Evolutionary conservation across 371 early-diverging fungal genomes (phyloP).

Genomic region (Coemansia sp.): DNA sequence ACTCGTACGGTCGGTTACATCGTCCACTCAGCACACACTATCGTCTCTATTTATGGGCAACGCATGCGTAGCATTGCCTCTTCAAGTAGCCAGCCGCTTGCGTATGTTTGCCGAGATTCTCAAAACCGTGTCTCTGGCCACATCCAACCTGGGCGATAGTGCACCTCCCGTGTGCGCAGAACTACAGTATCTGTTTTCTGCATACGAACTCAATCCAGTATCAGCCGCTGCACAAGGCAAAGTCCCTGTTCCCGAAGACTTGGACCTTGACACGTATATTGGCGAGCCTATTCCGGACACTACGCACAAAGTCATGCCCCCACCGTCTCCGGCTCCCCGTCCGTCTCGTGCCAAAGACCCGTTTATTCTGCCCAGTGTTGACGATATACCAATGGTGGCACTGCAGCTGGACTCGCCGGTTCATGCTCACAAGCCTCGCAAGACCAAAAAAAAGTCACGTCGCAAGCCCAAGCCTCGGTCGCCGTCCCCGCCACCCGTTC

Average conservation of each 20-base stretch:
- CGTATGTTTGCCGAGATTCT: slow-evolving; percentile 28
- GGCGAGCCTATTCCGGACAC: slow-evolving; percentile 68
- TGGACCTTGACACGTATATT: slow-evolving; percentile 85
- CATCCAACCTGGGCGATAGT: slow-evolving; percentile 24
- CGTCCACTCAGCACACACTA: slow-evolving; percentile 17
- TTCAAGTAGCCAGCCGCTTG: slow-evolving; percentile 46
- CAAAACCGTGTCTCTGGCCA: slow-evolving; percentile 23
- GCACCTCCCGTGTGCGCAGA: slow-evolving; percentile 53
- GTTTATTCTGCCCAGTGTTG: slow-evolving; percentile 74
- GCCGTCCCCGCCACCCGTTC: slow-evolving; percentile 28
- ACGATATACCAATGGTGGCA: slow-evolving; percentile 79
- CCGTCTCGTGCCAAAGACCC: slow-evolving; percentile 58
- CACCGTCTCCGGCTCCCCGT: slow-evolving; percentile 43
- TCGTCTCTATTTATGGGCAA: background rate
- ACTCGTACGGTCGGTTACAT: slow-evolving; percentile 28
- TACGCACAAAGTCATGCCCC: slow-evolving; percentile 44
- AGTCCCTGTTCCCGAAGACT: slow-evolving; percentile 84
- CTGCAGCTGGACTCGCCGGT: slow-evolving; percentile 58
- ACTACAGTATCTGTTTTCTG: slow-evolving; percentile 66
- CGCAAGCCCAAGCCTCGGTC: slow-evolving; percentile 9
- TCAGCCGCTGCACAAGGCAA: slow-evolving; percentile 88
- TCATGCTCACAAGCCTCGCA: slow-evolving; percentile 6
- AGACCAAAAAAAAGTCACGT: slow-evolving; percentile 11
- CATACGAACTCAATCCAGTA: slow-evolving; percentile 88
- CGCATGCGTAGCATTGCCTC: slow-evolving; percentile 46